phyloP scores from a whole-genome alignment of 1,284 basidiomycete species.

The Coniferiporia weirii region DNA sequence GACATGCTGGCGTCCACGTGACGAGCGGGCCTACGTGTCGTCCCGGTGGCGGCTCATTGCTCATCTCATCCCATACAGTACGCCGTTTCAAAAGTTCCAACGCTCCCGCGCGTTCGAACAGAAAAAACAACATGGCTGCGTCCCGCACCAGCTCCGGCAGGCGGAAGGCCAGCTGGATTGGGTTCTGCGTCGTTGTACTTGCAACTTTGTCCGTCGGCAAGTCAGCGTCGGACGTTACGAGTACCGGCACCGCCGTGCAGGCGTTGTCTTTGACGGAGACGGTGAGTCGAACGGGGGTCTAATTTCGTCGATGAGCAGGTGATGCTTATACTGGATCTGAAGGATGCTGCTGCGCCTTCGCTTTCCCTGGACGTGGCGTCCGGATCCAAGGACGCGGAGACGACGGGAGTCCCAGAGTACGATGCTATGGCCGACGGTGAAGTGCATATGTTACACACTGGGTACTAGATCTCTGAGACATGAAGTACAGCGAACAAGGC shows the following conservation, averaged over 20 bases:
- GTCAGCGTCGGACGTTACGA: not conserved
- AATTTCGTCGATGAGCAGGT: not conserved
- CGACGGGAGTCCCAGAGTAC: not conserved
- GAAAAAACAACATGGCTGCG: not conserved
- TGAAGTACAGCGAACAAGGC: slow-evolving; percentile 46
- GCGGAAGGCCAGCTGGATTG: slow-evolving; percentile 3
- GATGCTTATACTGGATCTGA: not conserved
- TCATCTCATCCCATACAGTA: no score
- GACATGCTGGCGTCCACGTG: no score
- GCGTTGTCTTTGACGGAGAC: not conserved
- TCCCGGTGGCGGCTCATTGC: no score
- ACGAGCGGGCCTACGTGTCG: no score
- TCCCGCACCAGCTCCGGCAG: not conserved
- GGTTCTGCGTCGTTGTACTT: slow-evolving; percentile 1
- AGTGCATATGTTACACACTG: no score
- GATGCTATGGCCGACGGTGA: not conserved
- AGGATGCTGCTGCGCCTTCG: not conserved
- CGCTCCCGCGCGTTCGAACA: no score
- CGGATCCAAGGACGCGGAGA: not conserved
- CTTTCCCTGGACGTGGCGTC: not conserved
- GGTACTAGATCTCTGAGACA: slow-evolving; percentile 29
- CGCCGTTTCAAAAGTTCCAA: no score
- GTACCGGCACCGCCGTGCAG: not conserved
- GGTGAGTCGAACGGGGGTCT: not conserved
- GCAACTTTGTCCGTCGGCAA: not conserved